Conservation (phyloP, 805 yeast species). For the Candida endomychidarum region DNA sequence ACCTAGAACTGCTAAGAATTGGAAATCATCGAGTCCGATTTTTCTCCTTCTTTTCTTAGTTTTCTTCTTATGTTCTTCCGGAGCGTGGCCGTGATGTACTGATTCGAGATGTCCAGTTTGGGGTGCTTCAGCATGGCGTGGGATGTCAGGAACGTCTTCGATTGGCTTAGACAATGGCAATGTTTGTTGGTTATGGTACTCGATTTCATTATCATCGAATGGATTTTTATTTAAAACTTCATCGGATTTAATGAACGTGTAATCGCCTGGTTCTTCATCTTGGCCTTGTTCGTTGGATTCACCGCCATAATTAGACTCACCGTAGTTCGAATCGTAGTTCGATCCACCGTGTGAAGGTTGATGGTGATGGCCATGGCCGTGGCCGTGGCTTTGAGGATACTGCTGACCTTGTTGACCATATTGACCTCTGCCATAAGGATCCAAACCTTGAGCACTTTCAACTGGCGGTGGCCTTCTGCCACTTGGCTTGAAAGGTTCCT, state of each 20-base stretch:
- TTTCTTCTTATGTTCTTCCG: conserved; percentile 23
- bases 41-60: conserved; percentile 63
- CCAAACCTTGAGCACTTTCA: conserved; percentile 15
- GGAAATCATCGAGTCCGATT: conserved; percentile 92
- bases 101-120: neutral
- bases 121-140: conserved; percentile 5
- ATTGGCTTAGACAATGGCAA: conserved; percentile 20
- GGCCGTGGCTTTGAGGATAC: too few species aligned
- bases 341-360: too few species aligned
- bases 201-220: conserved; percentile 17
- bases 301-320: too few species aligned
- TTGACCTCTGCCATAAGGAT: conserved; percentile 13
- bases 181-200: conserved; percentile 24
- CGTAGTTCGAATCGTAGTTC: too few species aligned
- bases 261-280: conserved; percentile 15
- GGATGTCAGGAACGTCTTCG: too few species aligned
- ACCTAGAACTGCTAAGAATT: conserved; percentile 91
- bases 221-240: conserved; percentile 16
- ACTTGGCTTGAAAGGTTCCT: conserved; percentile 23
- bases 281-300: neutral
- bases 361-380: too few species aligned
- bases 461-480: conserved; percentile 23
- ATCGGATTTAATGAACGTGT: conserved; percentile 23
- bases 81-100: too few species aligned
- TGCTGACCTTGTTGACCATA: neutral